Evolutionary conservation across 495 filamentous ascomycete species (phyloP), one percentile per base, ranked within the genome.

Genomic region (Cercophora newfieldiana): DNA sequence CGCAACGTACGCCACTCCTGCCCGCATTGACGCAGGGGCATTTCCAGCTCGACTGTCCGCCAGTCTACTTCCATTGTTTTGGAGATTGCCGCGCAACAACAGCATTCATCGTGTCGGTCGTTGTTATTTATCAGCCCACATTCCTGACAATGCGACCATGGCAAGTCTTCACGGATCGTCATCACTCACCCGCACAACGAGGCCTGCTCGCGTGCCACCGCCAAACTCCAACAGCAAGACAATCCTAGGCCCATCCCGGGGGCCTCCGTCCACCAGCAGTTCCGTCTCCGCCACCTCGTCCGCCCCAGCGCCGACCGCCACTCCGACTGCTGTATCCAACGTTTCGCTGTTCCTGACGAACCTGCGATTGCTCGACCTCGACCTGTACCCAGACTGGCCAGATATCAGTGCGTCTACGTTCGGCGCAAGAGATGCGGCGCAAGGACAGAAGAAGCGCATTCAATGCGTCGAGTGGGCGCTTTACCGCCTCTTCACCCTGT

Each of bases 391-490:
- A 12, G 90, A 94, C 74, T 96, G 92, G 92, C 92, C 93, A 0
- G 80, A 77, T 53, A 87, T 96, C 64, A 87, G 82, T 26, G 71
- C 81, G 5, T 79, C 83, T 63, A 85, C 87, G 7, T 88, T 96
- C 66, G 86, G 87, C 6, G 79, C 87, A 10, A 89, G 86, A 61
- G 86, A 89, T 72, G 80, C 80, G 0, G 87, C 85, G 1, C 86
- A 90, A 72, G 90, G 89, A 53, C 90, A 93, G 75, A 91, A 91
- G 78, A 87, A 88, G 71, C 87, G 92, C 24, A 87, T 94, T 47
- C 87, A 90, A 65, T 84, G 86, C 63, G 85, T 91, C 30, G 93
- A 97, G 79, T 96, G 92, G 91, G 87, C 88, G 10, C 80, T 97
- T 28, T 96, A 90, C 72, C 87, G 90, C 29, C 82, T 97, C 33